These are phyloP conservation scores for Kodamaea kaohsiungensis DNA, from an alignment of 805 yeast genomes.

Conservation along the genomic window DNA sequence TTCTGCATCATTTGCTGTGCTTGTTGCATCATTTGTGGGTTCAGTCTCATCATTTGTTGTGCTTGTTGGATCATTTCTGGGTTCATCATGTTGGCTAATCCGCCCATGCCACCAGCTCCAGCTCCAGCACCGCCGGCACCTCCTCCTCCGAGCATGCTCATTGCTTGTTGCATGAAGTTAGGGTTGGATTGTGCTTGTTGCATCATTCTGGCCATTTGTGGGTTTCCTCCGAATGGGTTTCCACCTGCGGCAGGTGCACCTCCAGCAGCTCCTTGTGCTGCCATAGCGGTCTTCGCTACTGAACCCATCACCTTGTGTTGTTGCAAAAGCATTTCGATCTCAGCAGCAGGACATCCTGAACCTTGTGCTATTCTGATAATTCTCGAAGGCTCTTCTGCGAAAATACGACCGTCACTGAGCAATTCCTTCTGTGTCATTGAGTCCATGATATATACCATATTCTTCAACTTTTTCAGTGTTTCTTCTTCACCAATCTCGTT, in stretches of 20 bases:
- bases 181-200: conserved; percentile 55
- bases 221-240: conserved; percentile 28
- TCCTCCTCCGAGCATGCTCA: conserved; percentile 62
- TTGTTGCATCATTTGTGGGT: conserved; percentile 47
- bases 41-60: conserved; percentile 46
- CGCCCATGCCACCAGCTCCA: conserved; percentile 38
- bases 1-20: conserved; percentile 46
- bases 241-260: conserved; percentile 12
- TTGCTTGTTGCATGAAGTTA: conserved; percentile 59
- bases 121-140: conserved; percentile 56
- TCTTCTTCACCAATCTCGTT: conserved; percentile 91
- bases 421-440: conserved; percentile 93
- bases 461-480: conserved; percentile 76
- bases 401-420: conserved; percentile 83
- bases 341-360: conserved; percentile 88
- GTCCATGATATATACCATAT: conserved; percentile 90
- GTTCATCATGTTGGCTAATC: conserved; percentile 66
- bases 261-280: conserved; percentile 40
- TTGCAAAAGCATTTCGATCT: conserved; percentile 86
- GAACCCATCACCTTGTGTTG: conserved; percentile 94
- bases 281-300: conserved; percentile 77
- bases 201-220: conserved; percentile 53
- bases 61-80: conserved; percentile 49
- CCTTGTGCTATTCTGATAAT: conserved; percentile 91
- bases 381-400: conserved; percentile 79